Base-by-base conservation (phyloP, 108 stramenopile species). In the Skeletonema marinoi region DNA sequence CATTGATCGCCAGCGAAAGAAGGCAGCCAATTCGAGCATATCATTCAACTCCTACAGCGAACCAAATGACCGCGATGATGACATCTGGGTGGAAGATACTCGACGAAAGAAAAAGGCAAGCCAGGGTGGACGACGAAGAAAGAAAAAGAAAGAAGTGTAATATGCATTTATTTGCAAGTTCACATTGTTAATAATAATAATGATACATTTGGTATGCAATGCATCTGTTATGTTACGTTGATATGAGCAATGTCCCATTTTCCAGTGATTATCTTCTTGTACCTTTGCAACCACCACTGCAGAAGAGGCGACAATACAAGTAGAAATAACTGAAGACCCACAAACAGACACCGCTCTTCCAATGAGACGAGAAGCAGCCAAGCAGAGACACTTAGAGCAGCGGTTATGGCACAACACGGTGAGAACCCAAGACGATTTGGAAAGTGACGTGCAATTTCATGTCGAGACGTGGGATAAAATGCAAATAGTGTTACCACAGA, bases 221-320 rank as follows among this genome's bases (percentile, higher is more conserved):
- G n/a, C n/a, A 9, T 7, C 2, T 7, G 44, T 21, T 25, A 42
- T 63, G 6, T 42, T 46, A 32, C 12, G 30, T 42, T 70, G 72
- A 66, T 56, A 68, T 86, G 85, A 30, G 82, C 83, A 31, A 88
- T 80, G 71, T 92, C 92, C 92, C 92, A 93, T 11, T 90, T 88
- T 33, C 92, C 92, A 16, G 54, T 59, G 3, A 93, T 78, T 2
- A 59, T 66, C 29, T 77, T 60, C 41, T 89, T 93, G 39, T 76
- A 51, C 29, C 61, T 66, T 66, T 89, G 89, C 12, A 90, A 66
- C 30, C 63, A 21, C 66, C 65, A 86, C 25, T 78, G 83, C 73
- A 88, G 76, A 29, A 60, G 48, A 13, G 91, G 91, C 12, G 85
- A 82, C 17, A 92, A 21, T 0, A 84, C 54, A 19, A 82, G 71